These are phyloP conservation scores for Nidularia sp. DNA, from an alignment of 768 basidiomycete genomes.

Conservation along the genomic window DNA sequence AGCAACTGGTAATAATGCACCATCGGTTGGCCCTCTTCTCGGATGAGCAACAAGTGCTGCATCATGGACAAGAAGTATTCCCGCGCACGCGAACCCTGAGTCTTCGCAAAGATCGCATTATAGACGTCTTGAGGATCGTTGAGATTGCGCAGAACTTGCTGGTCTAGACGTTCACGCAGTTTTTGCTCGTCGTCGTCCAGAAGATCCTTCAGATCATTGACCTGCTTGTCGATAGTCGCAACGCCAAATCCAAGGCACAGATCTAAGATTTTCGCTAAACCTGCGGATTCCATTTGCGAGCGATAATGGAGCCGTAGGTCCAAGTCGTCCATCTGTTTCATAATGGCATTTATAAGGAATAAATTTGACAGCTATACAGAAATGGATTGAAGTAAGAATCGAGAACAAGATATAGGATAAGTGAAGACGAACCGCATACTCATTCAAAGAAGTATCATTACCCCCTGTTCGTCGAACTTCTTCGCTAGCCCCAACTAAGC, in stretches of 20 bases:
- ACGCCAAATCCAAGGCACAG: conserved; percentile 68
- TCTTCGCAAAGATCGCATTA: conserved; percentile 72
- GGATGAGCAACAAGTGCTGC: conserved; percentile 88
- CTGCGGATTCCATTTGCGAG: conserved; percentile 85
- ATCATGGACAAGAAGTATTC: conserved; percentile 91
- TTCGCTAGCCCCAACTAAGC: conserved; percentile 90
- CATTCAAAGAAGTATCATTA: conserved; percentile 66
- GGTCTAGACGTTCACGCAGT: conserved; percentile 70
- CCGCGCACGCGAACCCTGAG: conserved; percentile 72
- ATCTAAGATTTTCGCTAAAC: conserved; percentile 67
- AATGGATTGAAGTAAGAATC: too few species aligned
- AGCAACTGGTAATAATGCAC: conserved; percentile 89
- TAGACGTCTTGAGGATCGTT: conserved; percentile 84
- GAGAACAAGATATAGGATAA: conserved; percentile 1
- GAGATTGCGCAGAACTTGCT: conserved; percentile 72
- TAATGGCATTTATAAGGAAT: conserved; percentile 65
- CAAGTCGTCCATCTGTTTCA: conserved; percentile 67
- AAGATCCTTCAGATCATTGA: conserved; percentile 52
- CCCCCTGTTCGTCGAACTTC: conserved; percentile 72
- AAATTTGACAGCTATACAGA: conserved; percentile 66
- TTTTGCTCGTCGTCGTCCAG: conserved; percentile 75
- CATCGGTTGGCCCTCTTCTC: conserved; percentile 80
- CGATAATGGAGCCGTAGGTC: conserved; percentile 86
- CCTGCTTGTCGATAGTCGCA: conserved; percentile 58
- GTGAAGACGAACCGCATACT: conserved; percentile 70